Evolutionary conservation across 257 asterid genomes (phyloP).

Genomic region (Agastache rugosa): DNA sequence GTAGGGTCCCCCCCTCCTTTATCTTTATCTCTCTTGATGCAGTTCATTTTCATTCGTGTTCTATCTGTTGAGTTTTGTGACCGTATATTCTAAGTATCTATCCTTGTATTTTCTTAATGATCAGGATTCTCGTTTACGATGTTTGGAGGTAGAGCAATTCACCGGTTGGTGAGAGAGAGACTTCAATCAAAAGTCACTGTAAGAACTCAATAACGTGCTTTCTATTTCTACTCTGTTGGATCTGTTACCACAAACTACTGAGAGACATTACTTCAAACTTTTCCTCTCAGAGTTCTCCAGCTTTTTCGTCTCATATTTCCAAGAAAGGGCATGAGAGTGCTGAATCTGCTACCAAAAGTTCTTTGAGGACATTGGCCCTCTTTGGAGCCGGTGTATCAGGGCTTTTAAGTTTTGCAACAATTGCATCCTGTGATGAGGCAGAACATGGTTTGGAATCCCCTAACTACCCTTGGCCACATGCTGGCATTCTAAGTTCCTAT

Average conservation of each 20-base stretch:
- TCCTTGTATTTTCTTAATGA: slow-evolving; percentile 25
- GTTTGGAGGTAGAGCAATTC: slow-evolving; percentile 62
- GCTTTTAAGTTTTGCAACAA: slow-evolving; percentile 66
- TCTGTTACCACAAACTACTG: neutral
- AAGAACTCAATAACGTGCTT: slow-evolving; percentile 22
- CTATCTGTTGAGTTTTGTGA: slow-evolving; percentile 3
- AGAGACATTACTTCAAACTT: neutral
- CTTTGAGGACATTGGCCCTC: slow-evolving; percentile 52
- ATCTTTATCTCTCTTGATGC: neutral
- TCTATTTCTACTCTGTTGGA: slow-evolving; percentile 11
- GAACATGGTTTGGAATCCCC: slow-evolving; percentile 76
- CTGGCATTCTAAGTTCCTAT: slow-evolving; percentile 75
- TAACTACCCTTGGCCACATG: slow-evolving; percentile 78
- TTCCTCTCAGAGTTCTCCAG: slow-evolving; percentile 47
- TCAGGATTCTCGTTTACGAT: slow-evolving; percentile 49
- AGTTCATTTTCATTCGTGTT: slow-evolving; percentile 6
- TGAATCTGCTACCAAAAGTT: slow-evolving; percentile 52
- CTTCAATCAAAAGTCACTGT: slow-evolving; percentile 52
- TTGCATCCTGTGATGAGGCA: slow-evolving; percentile 81
- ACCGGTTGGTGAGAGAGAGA: slow-evolving; percentile 52
- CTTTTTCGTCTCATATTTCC: slow-evolving; percentile 43
- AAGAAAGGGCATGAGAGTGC: slow-evolving; percentile 51
- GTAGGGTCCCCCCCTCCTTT: neutral
- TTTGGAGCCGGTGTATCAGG: slow-evolving; percentile 69
- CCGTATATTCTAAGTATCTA: slow-evolving; percentile 19